These are phyloP conservation scores for Kregervanrija fluxuum DNA, from an alignment of 805 yeast genomes.

Conservation along the genomic window DNA sequence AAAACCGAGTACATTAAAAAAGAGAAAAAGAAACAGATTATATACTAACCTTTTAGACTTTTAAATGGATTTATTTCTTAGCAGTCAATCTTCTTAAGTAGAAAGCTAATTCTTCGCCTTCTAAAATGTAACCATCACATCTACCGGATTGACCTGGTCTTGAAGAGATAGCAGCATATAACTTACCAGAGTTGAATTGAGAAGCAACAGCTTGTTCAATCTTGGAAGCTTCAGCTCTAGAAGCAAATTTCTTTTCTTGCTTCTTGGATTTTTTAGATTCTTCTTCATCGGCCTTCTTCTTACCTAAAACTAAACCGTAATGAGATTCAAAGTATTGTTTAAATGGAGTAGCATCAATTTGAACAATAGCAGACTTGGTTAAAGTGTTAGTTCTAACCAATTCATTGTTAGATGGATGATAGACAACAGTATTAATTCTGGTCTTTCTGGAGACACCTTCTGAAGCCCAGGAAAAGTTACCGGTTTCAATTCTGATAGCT, in stretches of 20 bases:
- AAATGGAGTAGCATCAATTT: slow-evolving; percentile 99
- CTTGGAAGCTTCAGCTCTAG: slow-evolving; percentile 81
- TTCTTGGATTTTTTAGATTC: slow-evolving; percentile 62
- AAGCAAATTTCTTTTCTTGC: slow-evolving; percentile 86
- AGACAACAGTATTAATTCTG: slow-evolving; percentile 95
- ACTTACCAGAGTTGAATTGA: slow-evolving; percentile 98
- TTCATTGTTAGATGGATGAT: slow-evolving; percentile 99
- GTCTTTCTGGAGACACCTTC: slow-evolving; percentile 98
- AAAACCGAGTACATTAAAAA: not conserved
- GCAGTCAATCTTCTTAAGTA: slow-evolving; percentile 99
- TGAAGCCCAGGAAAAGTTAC: slow-evolving; percentile 99
- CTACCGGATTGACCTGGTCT: slow-evolving; percentile 99
- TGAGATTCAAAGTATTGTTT: slow-evolving; percentile 98
- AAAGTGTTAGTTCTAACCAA: slow-evolving; percentile 99
- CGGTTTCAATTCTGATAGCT: slow-evolving; percentile 98
- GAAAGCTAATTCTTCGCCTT: slow-evolving; percentile 99
- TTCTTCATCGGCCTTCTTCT: slow-evolving; percentile 61
- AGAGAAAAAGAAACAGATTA: no score
- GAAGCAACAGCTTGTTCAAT: slow-evolving; percentile 86
- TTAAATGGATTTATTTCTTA: slow-evolving; percentile 71
- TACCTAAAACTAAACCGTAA: slow-evolving; percentile 92
- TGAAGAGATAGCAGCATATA: slow-evolving; percentile 96
- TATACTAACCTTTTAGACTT: not conserved
- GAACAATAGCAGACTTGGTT: slow-evolving; percentile 98
- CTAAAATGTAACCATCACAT: slow-evolving; percentile 99